A percentile compares a stretch with the other conserved stretches of the same genome.
These are phyloP conservation scores for Skeletonema potamos DNA, from an alignment of 108 stramenopile genomes.

Conservation along the genomic window DNA sequence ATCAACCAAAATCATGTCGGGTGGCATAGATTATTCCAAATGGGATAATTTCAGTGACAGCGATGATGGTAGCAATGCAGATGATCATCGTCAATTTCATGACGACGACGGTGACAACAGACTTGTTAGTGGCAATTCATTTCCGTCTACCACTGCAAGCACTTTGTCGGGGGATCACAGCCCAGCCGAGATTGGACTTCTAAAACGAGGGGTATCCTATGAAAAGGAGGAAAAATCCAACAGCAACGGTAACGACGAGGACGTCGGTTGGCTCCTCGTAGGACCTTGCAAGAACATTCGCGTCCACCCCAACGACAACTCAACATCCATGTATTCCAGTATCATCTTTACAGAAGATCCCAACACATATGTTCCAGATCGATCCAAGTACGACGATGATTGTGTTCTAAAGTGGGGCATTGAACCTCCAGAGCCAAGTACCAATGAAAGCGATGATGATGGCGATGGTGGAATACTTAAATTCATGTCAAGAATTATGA, in stretches of 20 bases:
- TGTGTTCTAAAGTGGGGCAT: slow-evolving; percentile 8
- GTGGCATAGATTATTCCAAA: slow-evolving; percentile 6
- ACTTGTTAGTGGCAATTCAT: too few species aligned
- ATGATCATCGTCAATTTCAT: not conserved
- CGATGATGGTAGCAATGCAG: not conserved
- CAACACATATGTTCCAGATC: slow-evolving; percentile 4
- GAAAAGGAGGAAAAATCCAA: not conserved
- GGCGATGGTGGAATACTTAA: not conserved
- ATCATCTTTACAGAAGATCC: slow-evolving; percentile 7
- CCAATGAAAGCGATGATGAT: too few species aligned
- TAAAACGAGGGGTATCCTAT: not conserved
- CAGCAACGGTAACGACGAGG: not conserved
- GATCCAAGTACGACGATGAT: not conserved
- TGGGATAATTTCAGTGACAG: slow-evolving; percentile 12
- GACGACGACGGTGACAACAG: not conserved
- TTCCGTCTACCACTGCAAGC: too few species aligned
- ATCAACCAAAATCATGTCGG: not conserved
- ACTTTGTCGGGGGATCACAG: not conserved
- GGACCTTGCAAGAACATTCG: not conserved
- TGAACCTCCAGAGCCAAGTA: slow-evolving; percentile 3
- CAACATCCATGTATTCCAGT: not conserved
- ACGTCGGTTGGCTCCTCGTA: not conserved
- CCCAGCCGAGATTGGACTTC: not conserved
- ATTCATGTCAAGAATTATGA: not conserved
- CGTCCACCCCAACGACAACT: slow-evolving; percentile 1